Percentiles rank a stretch among this genome's conserved stretches.
phyloP scores from a whole-genome alignment of 1,284 basidiomycete species.

The Anthracocystis walkeri region DNA sequence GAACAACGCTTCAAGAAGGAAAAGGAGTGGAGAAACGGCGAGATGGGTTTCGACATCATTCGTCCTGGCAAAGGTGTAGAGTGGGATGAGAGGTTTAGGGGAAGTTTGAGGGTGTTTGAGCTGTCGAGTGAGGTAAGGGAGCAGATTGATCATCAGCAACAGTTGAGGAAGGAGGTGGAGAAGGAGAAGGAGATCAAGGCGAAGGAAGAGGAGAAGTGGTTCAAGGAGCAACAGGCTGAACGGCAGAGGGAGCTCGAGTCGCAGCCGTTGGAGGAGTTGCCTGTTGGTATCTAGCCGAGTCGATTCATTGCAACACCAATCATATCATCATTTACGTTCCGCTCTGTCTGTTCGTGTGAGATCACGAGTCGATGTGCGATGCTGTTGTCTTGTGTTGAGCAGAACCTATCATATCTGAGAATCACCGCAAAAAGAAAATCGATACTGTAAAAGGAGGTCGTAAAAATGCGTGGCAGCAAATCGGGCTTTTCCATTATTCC shows the following conservation, averaged over 20 bases:
- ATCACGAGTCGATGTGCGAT: not conserved
- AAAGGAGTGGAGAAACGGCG: constrained; percentile 81
- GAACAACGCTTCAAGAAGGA: constrained; percentile 76
- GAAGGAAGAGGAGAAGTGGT: constrained; percentile 19
- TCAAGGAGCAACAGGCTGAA: constrained; percentile 31
- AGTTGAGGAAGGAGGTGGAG: constrained; percentile 21
- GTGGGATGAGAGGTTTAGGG: constrained; percentile 82
- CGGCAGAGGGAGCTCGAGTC: constrained; percentile 38
- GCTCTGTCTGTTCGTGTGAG: not conserved
- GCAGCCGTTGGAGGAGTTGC: constrained; percentile 40
- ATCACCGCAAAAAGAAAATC: not conserved
- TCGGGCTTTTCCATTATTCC: not conserved
- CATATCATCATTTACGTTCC: not conserved
- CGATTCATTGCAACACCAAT: not conserved
- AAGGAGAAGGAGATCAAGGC: constrained; percentile 22
- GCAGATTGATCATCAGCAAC: constrained; percentile 34
- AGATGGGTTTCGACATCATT: constrained; percentile 82
- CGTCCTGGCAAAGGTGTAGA: constrained; percentile 75
- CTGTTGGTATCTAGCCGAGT: not conserved
- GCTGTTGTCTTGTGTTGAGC: not conserved
- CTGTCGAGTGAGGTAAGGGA: constrained; percentile 39
- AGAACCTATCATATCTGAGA: not conserved
- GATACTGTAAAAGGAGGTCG: not conserved
- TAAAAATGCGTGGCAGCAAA: not conserved
- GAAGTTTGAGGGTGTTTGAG: constrained; percentile 74